phyloP scores from a whole-genome alignment of 345 rosid species.

The Eucalyptus erythrocorys region DNA sequence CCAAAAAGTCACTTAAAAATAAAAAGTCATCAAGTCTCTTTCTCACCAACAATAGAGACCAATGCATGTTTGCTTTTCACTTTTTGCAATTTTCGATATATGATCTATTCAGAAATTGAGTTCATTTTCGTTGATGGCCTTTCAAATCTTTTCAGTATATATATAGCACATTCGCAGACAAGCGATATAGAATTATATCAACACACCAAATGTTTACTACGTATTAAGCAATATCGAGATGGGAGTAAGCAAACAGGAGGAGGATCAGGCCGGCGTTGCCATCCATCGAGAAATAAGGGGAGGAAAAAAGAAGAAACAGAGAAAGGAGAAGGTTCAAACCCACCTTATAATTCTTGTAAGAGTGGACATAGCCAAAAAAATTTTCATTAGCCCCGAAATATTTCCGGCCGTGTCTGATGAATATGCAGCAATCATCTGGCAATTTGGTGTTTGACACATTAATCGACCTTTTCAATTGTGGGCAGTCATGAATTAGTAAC shows the following conservation, averaged over 20 bases:
- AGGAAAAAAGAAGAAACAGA: not conserved
- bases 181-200: not conserved
- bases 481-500: accelerated
- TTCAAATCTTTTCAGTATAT: not conserved
- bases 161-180: not conserved
- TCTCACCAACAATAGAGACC: not conserved
- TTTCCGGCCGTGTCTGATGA: accelerated
- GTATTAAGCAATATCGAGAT: not conserved
- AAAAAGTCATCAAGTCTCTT: not conserved
- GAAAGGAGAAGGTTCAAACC: not conserved
- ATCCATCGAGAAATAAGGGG: not conserved
- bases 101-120: not conserved
- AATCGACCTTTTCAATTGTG: not conserved
- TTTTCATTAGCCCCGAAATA: accelerated
- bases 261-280: not conserved
- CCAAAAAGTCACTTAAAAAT: not conserved
- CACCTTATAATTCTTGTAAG: not conserved
- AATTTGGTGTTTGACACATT: not conserved
- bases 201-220: too few species aligned
- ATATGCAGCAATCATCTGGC: not conserved
- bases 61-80: not conserved
- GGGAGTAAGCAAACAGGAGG: not conserved
- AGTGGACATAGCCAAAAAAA: accelerated
- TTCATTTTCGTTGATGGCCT: not conserved
- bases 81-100: not conserved